Conservation (phyloP, 176 grass and related monocot species). For the Bothriochloa decipiens region DNA sequence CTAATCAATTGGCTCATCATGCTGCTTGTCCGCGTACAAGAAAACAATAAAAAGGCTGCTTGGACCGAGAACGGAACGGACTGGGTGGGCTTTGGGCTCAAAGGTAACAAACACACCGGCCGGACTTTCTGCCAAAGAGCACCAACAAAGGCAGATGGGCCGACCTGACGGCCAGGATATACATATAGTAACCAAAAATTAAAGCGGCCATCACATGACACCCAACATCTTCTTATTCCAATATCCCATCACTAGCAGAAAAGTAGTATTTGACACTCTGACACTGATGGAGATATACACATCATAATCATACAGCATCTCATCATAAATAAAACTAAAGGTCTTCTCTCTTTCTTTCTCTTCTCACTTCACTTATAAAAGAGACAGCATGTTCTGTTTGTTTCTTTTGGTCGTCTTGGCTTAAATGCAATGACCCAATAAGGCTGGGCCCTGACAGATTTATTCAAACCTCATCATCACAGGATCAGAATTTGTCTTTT, state of each 20-base stretch:
- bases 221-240: conserved; percentile 15
- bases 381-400: neutral
- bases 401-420: neutral
- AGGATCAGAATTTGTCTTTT: neutral
- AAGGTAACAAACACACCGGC: neutral
- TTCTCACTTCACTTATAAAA: neutral
- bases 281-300: neutral
- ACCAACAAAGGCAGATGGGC: conserved; percentile 20
- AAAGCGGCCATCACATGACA: conserved; percentile 26
- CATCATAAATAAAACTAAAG: neutral
- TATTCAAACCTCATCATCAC: neutral
- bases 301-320: neutral
- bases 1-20: neutral
- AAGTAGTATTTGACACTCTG: conserved; percentile 8
- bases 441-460: neutral
- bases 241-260: conserved; percentile 20
- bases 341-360: too few relatives aligned
- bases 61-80: neutral
- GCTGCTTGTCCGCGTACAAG: neutral
- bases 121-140: conserved; percentile 30
- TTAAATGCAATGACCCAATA: neutral
- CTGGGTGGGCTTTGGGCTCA: conserved; percentile 41
- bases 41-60: neutral
- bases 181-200: neutral
- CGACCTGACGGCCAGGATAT: neutral